A percentile compares a stretch with the other conserved stretches of the same genome.
phyloP scores from a whole-genome alignment of 1,284 basidiomycete genomes.

The Chondrostereum purpureum region DNA sequence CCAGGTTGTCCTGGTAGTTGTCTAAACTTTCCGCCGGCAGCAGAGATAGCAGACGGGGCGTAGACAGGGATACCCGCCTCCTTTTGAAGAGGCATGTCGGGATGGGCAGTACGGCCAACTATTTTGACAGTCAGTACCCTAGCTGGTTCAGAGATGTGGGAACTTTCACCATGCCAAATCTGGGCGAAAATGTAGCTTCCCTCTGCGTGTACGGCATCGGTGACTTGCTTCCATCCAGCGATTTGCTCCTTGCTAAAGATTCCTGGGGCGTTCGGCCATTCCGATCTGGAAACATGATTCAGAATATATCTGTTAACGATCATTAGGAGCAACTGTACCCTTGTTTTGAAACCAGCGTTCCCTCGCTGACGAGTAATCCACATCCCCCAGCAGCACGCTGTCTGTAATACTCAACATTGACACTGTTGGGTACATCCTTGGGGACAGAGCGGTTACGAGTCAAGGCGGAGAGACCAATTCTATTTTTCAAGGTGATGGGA shows the following conservation, averaged over 20 bases:
- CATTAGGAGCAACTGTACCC: constrained; percentile 1
- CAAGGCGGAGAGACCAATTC: constrained; percentile 1
- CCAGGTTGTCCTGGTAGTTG: constrained; percentile 10
- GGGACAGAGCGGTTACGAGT: constrained; percentile 11
- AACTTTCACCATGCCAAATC: constrained; percentile 13
- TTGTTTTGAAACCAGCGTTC: constrained; percentile 7
- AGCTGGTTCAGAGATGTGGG: too few relatives aligned
- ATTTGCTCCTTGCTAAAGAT: constrained; percentile 18
- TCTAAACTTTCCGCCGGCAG: constrained; percentile 15
- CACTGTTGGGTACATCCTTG: constrained; percentile 12
- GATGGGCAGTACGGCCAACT: constrained; percentile 31
- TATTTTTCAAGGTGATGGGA: too few relatives aligned
- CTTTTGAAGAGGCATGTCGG: constrained; percentile 20
- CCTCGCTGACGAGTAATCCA: constrained; percentile 10
- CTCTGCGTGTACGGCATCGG: constrained; percentile 17
- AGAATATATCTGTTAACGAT: background rate
- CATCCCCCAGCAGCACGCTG: constrained; percentile 13
- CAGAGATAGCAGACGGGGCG: constrained; percentile 16
- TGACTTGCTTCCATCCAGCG: constrained; percentile 17
- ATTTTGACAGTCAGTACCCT: background rate
- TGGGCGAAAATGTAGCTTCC: constrained; percentile 13
- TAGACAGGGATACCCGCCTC: constrained; percentile 22
- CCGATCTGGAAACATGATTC: constrained; percentile 9
- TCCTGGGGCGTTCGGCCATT: constrained; percentile 17
- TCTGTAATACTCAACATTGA: constrained; percentile 13